These are phyloP conservation scores for Puccinia horiana DNA, from an alignment of 1,284 basidiomycete genomes.

Conservation along the genomic window DNA sequence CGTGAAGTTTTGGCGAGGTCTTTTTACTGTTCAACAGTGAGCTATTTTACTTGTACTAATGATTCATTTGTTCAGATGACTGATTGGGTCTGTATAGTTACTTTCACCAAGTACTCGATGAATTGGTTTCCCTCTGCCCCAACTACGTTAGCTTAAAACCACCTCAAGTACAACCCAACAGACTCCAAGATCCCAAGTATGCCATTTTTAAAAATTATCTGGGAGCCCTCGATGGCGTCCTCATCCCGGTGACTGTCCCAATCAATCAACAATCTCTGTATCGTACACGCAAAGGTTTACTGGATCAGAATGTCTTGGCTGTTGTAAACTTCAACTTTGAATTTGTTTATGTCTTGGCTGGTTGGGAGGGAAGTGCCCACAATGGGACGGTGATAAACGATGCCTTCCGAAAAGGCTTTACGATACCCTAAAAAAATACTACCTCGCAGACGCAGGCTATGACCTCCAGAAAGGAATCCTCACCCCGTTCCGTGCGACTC, in stretches of 20 bases:
- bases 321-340: background rate
- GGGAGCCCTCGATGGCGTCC: background rate
- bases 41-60: background rate
- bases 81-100: background rate
- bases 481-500: background rate
- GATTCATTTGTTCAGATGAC: background rate
- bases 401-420: background rate
- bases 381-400: background rate
- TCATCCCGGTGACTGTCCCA: background rate
- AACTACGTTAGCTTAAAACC: background rate
- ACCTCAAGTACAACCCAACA: background rate
- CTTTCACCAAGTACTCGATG: background rate
- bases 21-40: background rate
- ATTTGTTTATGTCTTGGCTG: background rate
- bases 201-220: background rate
- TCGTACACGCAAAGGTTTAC: background rate
- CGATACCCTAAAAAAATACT: background rate
- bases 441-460: background rate
- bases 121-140: background rate
- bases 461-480: background rate
- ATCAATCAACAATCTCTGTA: background rate
- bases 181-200: background rate
- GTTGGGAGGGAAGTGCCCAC: constrained; percentile 31
- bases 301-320: background rate
- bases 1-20: background rate